These are phyloP conservation scores for Aspergillus baeticus DNA, from an alignment of 495 filamentous ascomycete species.

Conservation along the genomic window DNA sequence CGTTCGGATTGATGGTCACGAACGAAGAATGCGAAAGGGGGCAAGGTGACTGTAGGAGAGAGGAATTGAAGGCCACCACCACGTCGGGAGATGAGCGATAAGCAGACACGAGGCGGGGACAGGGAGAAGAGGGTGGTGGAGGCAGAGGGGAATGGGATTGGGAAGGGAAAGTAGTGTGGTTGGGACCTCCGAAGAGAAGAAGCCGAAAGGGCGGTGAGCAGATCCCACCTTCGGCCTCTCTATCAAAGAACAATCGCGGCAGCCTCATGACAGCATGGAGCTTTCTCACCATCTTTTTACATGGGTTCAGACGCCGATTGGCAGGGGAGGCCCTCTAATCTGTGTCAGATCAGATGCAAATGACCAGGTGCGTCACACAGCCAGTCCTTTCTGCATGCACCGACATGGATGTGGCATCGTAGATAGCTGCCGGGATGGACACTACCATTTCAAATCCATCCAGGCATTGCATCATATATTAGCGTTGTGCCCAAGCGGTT, in stretches of 20 bases:
- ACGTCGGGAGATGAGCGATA: not conserved
- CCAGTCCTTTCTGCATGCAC: not conserved
- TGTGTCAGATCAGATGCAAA: conserved; percentile 13
- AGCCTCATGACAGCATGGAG: conserved; percentile 3
- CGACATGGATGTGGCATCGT: conserved; percentile 5
- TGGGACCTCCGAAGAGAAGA: conserved; percentile 4
- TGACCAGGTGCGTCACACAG: conserved; percentile 11
- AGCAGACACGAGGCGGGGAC: conserved; percentile 8
- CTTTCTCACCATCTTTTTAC: not conserved
- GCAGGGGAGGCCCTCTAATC: not conserved
- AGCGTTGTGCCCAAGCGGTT: not conserved
- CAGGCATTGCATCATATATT: not conserved
- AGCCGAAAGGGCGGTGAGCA: conserved; percentile 16
- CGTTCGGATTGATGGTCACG: not conserved
- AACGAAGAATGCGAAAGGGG: not conserved
- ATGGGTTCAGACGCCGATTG: conserved; percentile 1
- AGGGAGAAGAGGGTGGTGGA: conserved; percentile 11
- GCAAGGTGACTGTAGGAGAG: not conserved
- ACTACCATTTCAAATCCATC: conserved; percentile 1
- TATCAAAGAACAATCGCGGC: not conserved
- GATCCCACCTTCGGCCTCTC: conserved; percentile 11
- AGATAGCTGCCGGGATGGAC: not conserved
- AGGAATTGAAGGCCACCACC: conserved; percentile 5
- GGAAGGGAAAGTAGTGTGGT: not conserved
- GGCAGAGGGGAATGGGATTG: conserved; percentile 5